Percentiles rank a stretch among this genome's conserved stretches.
phyloP scores from a whole-genome alignment of 1,284 basidiomycete genomes.

The Ustilago curta region DNA sequence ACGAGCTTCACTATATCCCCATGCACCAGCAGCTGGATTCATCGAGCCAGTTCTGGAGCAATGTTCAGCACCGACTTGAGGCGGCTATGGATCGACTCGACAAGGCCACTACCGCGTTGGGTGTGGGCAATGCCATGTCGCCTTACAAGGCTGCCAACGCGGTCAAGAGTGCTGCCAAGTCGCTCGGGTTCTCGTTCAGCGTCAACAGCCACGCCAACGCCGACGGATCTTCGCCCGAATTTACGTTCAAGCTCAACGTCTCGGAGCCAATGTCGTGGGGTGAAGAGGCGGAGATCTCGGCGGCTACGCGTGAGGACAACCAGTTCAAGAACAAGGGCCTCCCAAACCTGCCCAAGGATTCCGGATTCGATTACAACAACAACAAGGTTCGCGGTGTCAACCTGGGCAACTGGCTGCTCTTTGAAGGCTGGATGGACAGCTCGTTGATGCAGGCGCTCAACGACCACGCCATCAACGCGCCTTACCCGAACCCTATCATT shows the following conservation, averaged over 20 bases:
- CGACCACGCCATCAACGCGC: conserved; percentile 60
- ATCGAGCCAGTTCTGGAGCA: conserved; percentile 46
- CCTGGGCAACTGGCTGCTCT: conserved; percentile 66
- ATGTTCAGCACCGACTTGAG: conserved; percentile 45
- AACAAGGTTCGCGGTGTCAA: conserved; percentile 65
- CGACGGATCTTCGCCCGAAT: conserved; percentile 24
- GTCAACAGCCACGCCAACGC: conserved; percentile 27
- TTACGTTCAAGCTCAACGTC: conserved; percentile 50
- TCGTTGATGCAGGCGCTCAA: conserved; percentile 72
- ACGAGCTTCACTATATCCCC: conserved; percentile 47
- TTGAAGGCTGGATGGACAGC: conserved; percentile 64
- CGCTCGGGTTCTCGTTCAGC: conserved; percentile 46
- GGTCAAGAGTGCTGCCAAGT: conserved; percentile 43
- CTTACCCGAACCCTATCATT: conserved; percentile 69
- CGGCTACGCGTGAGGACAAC: conserved; percentile 23
- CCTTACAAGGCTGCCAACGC: conserved; percentile 32
- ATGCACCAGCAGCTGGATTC: conserved; percentile 16
- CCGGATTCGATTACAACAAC: conserved; percentile 55
- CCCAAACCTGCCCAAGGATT: conserved; percentile 46
- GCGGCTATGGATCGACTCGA: conserved; percentile 42
- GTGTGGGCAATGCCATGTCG: conserved; percentile 30
- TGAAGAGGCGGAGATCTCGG: conserved; percentile 43
- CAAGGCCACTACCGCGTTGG: conserved; percentile 30
- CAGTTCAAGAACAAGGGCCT: conserved; percentile 22
- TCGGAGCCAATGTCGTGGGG: conserved; percentile 46